Evolutionary conservation across 148 eudicot genomes (phyloP).

Genomic region (Fagopyrum homotropicum): DNA sequence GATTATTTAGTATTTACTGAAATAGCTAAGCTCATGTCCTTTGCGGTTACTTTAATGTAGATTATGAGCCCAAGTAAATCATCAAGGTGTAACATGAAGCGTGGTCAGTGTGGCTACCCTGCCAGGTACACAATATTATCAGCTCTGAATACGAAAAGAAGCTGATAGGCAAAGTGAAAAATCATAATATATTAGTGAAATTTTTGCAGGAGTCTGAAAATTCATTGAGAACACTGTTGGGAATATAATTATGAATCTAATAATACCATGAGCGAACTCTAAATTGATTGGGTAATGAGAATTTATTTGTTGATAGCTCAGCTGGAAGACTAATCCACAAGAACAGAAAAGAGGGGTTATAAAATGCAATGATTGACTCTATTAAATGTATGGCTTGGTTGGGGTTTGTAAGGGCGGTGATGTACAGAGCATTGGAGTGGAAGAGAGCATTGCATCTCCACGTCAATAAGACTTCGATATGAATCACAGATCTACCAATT

Average conservation of each 20-base stretch:
- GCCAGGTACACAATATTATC: background rate
- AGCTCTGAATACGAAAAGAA: background rate
- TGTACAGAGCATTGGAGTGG: background rate
- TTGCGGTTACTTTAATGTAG: background rate
- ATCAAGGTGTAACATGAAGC: slow-evolving; percentile 4
- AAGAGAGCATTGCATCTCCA: background rate
- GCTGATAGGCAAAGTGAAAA: background rate
- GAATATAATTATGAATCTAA: background rate
- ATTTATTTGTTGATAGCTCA: background rate
- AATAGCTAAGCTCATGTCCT: background rate
- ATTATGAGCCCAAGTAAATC: background rate
- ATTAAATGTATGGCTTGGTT: background rate
- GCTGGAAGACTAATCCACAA: background rate
- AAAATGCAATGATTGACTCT: background rate
- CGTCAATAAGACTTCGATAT: background rate
- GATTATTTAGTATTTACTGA: background rate
- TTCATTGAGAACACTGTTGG: background rate
- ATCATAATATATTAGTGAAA: background rate
- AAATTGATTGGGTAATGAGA: background rate
- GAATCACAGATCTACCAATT: background rate
- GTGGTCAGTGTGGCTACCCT: background rate
- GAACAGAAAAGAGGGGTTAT: slow-evolving; percentile 2
- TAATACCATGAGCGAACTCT: background rate
- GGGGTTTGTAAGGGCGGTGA: background rate
- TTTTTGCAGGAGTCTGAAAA: background rate